Base-by-base conservation (phyloP, 106 monocot species). In the Triglochin maritima region DNA sequence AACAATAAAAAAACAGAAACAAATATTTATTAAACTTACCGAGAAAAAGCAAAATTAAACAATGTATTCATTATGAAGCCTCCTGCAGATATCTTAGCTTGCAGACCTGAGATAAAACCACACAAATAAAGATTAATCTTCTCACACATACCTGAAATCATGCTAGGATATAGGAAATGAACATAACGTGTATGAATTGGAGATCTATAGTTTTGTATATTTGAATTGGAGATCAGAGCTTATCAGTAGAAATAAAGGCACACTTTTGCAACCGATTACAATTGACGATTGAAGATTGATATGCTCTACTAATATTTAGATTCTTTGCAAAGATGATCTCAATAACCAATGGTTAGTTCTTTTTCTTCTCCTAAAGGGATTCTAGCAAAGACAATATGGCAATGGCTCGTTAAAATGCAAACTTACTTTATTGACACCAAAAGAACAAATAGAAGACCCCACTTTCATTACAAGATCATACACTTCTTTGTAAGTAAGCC, bases 401-500 rank as follows among this genome's bases (percentile, higher is more conserved):
- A 29, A 29, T 29, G 29, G 29, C 29, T 29, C 29, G 29, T 29
- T 29, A 29, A 29, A 29, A 29, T 29, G 29, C 29, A 7, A 56
- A 66, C 44, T 74, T 56, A 88, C 95, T 83, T 90, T 67, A n/a
- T 70, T 71, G 52, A 96, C 72, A 16, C 95, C 90, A 63, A 81
- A 74, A 15, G 65, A 77, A 9, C 83, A 78, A 71, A 96, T 85
- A 7, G 95, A 87, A 13, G 81, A 76, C 11, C 83, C 87, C 56
- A 96, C 65, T 76, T 84, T 90, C 59, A 90, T 76, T 43, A 90
- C 90, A 57, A 80, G 50, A 68, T 87, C 95, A 67, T 90, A 96
- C 0, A 81, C 90, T 78, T 96, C 72, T 66, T 85, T 87, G 66
- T 96, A 96, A 62, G 80, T 90, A 63, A 76, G 17, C 95, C 95